A percentile compares a stretch with the other conserved stretches of the same genome.
Conservation (phyloP, 345 rosid genomes). For the Syzygium grande region DNA sequence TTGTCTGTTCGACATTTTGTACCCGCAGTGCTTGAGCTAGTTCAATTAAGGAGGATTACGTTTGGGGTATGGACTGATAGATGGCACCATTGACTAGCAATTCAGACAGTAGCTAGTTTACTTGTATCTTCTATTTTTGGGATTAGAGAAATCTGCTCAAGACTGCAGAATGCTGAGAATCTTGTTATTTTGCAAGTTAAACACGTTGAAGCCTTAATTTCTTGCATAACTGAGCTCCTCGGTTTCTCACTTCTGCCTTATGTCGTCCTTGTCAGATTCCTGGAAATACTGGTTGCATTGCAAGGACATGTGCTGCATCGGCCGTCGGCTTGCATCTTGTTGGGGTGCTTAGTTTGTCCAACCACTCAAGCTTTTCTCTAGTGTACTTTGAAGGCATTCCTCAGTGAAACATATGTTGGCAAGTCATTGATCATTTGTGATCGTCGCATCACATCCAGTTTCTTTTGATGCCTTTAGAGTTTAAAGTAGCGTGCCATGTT, state of each 20-base stretch:
- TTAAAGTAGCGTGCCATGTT: background rate
- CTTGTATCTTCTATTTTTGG: background rate
- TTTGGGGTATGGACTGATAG: background rate
- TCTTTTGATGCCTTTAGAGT: background rate
- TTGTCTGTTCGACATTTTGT: background rate
- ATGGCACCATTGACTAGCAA: background rate
- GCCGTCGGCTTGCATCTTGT: conserved; percentile 85
- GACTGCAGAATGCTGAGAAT: background rate
- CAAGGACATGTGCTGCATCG: conserved; percentile 94
- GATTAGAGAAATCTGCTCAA: background rate
- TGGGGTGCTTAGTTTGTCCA: conserved; percentile 30
- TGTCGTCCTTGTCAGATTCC: conserved; percentile 65
- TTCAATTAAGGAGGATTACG: background rate
- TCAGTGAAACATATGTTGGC: background rate
- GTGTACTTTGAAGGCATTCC: background rate
- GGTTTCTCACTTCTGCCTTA: conserved; percentile 15
- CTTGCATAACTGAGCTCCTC: background rate
- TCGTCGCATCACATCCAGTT: background rate
- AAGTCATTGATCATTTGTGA: background rate
- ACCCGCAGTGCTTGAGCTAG: background rate
- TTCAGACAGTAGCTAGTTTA: background rate
- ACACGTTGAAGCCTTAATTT: background rate
- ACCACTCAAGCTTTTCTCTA: background rate
- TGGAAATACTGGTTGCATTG: conserved; percentile 96
- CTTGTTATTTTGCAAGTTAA: background rate